Conservation (phyloP, 495 filamentous ascomycete genomes). For the Platismatia glauca region DNA sequence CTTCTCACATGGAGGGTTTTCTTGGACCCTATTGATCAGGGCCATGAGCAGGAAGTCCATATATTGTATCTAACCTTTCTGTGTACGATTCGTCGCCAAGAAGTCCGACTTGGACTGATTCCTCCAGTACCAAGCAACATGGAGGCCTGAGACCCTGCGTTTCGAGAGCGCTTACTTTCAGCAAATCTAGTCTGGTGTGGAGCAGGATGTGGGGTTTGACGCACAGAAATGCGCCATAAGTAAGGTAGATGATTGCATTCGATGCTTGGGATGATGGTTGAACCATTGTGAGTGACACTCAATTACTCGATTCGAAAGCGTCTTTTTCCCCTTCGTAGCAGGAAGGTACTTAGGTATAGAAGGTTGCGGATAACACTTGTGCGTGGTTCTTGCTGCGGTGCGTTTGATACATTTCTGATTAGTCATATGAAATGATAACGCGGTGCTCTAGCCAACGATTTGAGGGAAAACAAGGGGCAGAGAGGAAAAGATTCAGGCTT, state of each 20-base stretch:
- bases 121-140: slow-evolving; percentile 58
- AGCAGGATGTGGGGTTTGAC: slow-evolving; percentile 19
- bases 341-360: background rate
- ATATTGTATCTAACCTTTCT: slow-evolving; percentile 53
- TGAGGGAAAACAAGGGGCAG: background rate
- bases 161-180: slow-evolving; percentile 8
- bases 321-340: background rate
- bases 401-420: background rate
- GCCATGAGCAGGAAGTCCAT: background rate
- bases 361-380: background rate
- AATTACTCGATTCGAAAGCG: background rate
- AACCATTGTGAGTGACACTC: slow-evolving; percentile 40
- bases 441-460: background rate
- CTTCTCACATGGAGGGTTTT: background rate
- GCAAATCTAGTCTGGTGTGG: background rate
- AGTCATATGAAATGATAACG: background rate
- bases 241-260: slow-evolving; percentile 66
- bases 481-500: background rate
- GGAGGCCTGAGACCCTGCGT: slow-evolving; percentile 56
- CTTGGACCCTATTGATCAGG: background rate
- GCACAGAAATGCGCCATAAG: slow-evolving; percentile 64
- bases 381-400: background rate
- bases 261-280: slow-evolving; percentile 60
- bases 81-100: slow-evolving; percentile 61
- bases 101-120: slow-evolving; percentile 61